These are phyloP conservation scores for Trichosporon sp. DNA, from an alignment of 1,284 basidiomycete species.

Conservation along the genomic window DNA sequence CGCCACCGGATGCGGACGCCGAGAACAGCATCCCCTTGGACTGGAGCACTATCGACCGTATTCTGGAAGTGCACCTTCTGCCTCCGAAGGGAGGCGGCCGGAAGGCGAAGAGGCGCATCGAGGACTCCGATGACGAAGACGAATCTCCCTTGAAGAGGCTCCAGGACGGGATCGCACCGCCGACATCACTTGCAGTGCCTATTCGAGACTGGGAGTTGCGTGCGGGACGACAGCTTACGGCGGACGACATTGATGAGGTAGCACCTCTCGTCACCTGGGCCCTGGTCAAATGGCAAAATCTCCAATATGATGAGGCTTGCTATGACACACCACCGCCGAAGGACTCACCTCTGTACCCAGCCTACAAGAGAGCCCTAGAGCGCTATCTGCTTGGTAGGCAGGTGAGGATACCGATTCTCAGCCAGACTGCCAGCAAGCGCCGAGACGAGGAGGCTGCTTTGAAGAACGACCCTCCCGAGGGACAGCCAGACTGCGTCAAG, in stretches of 20 bases:
- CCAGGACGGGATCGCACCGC: slow-evolving; percentile 35
- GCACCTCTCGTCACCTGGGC: slow-evolving; percentile 39
- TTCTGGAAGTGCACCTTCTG: slow-evolving; percentile 68
- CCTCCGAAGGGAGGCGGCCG: slow-evolving; percentile 18
- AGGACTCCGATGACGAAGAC: slow-evolving; percentile 26
- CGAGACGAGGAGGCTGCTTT: slow-evolving; percentile 36
- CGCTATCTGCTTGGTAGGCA: slow-evolving; percentile 60
- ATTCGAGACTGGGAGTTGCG: slow-evolving; percentile 56
- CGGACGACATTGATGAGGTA: slow-evolving; percentile 57
- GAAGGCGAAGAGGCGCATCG: slow-evolving; percentile 23
- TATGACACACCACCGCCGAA: slow-evolving; percentile 75
- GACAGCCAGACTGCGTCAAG: slow-evolving; percentile 49
- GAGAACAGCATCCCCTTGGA: slow-evolving; percentile 61
- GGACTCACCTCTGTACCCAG: slow-evolving; percentile 51
- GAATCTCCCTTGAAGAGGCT: background rate
- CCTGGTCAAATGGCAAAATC: slow-evolving; percentile 75
- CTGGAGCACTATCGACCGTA: slow-evolving; percentile 62
- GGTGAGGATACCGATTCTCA: slow-evolving; percentile 58
- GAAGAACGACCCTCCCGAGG: slow-evolving; percentile 33
- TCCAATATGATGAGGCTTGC: slow-evolving; percentile 85
- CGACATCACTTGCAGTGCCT: slow-evolving; percentile 22
- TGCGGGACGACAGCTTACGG: slow-evolving; percentile 50
- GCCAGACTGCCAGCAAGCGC: slow-evolving; percentile 23
- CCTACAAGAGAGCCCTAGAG: slow-evolving; percentile 62
- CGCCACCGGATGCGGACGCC: slow-evolving; percentile 55